Base-by-base conservation (phyloP, 2,329 filamentous ascomycete species). In the Ophiostoma quercus region DNA sequence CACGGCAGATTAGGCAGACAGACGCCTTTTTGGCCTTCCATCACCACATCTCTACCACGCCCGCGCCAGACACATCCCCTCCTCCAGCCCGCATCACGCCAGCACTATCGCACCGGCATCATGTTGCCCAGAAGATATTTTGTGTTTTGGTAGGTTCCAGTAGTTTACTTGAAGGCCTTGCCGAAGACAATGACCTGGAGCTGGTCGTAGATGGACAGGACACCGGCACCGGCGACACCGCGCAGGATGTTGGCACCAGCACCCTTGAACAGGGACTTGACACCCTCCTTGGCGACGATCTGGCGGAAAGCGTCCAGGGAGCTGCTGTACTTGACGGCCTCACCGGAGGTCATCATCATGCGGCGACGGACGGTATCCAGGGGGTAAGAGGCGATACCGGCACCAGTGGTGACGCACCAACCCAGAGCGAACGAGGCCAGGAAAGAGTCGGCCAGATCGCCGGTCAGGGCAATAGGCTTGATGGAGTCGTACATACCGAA, bases 401-500 rank as follows among this genome's bases (percentile, higher is more conserved):
- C 95, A 96, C 91, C 95, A 83, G 95, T 99, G 87, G 95, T 99
- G 88, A 99, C 95, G 84, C 87, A 86, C 95, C 95, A 99, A 82
- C 95, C 95, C 84, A 99, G 95, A 81, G 88, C 80, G 93, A 99
- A 99, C 77, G 95, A 99, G 83, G 95, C 95, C 80, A 99, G 87
- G 94, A 99, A 99, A 92, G 94, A 97, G 87, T 94, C 94, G 86
- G 93, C 89, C 79, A 99, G 92, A 83, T 82, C 74, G 82, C 95
- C 95, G 82, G 91, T 88, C 76, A 99, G 92, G 84, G 98, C 83
- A 80, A 98, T 92, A 78, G 95, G 95, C 93, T 99, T 99, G 89
- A 99, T 90, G 78, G 95, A 99, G 87, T 99, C 95, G 93, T 99
- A 99, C 91, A 99, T 91, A 83, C 95, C 95, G 91, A 99, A 99